phyloP scores from a whole-genome alignment of 2,329 filamentous ascomycete species.

The Cryoendolithus antarcticus region DNA sequence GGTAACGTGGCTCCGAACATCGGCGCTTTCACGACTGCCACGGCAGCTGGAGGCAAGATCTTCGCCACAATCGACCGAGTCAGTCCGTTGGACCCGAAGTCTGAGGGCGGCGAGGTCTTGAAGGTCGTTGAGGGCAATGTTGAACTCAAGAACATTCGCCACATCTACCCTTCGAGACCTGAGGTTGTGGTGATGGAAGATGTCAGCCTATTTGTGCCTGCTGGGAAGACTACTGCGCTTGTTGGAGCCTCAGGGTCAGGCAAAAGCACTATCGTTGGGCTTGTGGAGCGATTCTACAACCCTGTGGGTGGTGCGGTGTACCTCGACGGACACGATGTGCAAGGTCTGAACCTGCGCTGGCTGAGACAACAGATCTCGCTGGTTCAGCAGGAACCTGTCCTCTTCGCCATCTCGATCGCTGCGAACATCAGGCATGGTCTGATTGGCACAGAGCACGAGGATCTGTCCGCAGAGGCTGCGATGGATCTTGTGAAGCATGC shows the following conservation, averaged over 20 bases:
- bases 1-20: conserved; percentile 77
- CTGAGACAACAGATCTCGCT: conserved; percentile 82
- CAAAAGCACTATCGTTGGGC: conserved; percentile 85
- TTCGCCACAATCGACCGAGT: conserved; percentile 82
- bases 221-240: conserved; percentile 83
- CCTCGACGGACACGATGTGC: conserved; percentile 73
- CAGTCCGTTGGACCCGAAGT: conserved; percentile 71
- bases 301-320: conserved; percentile 68
- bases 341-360: conserved; percentile 75
- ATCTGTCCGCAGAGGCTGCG: conserved; percentile 54
- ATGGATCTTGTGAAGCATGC: conserved; percentile 63
- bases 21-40: conserved; percentile 71
- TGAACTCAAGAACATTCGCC: conserved; percentile 69
- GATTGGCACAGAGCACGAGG: conserved; percentile 68
- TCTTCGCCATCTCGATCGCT: conserved; percentile 82
- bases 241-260: conserved; percentile 91
- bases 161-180: conserved; percentile 87
- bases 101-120: conserved; percentile 58
- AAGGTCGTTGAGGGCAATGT: conserved; percentile 65
- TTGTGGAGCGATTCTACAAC: conserved; percentile 89
- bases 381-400: conserved; percentile 82
- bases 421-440: conserved; percentile 85
- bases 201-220: conserved; percentile 66
- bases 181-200: conserved; percentile 82
- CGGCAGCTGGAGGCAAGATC: conserved; percentile 82